A percentile compares a stretch with the other conserved stretches of the same genome.
Evolutionary conservation across 139 green algal genomes (phyloP).

Genomic region (Chlamydomonas asymmetrica): DNA sequence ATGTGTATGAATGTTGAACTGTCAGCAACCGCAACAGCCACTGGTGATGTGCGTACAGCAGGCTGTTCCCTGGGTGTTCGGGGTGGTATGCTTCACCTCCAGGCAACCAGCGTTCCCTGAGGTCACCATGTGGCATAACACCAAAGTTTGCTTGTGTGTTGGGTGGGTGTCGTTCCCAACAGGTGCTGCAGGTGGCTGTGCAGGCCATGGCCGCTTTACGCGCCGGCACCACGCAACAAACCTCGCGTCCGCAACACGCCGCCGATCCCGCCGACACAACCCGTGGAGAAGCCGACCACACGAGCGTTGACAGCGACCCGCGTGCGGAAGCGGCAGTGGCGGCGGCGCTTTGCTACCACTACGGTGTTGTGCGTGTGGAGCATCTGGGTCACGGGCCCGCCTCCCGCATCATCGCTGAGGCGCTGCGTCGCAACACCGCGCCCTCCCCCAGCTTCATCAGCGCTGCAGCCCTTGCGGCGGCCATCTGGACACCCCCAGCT

Average conservation of each 20-base stretch:
- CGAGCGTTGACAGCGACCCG: neutral
- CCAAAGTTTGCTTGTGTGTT: too few species aligned
- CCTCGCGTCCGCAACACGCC: neutral
- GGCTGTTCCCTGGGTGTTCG: constrained; percentile 4
- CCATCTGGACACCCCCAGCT: neutral
- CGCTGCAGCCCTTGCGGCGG: constrained; percentile 8
- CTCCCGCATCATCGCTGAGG: neutral
- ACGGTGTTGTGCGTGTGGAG: constrained; percentile 21
- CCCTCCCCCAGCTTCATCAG: constrained; percentile 5
- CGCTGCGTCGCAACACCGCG: neutral
- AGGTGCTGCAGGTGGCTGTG: constrained; percentile 5
- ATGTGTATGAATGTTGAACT: neutral
- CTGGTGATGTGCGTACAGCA: neutral
- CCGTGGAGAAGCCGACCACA: neutral
- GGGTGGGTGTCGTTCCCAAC: too few species aligned
- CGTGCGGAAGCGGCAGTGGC: neutral
- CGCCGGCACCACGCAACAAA: too few species aligned
- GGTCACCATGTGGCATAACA: too few species aligned
- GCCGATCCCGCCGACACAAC: neutral
- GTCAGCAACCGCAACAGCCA: neutral
- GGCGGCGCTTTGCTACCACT: constrained; percentile 23
- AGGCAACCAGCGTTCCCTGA: too few species aligned
- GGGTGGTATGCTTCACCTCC: too few species aligned
- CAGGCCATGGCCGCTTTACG: neutral
- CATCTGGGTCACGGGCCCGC: constrained; percentile 31